Evolutionary conservation across 2,329 filamentous ascomycete species (phyloP), one percentile per base, ranked within the genome.

Genomic region (Clarireedia homoeocarpa): DNA sequence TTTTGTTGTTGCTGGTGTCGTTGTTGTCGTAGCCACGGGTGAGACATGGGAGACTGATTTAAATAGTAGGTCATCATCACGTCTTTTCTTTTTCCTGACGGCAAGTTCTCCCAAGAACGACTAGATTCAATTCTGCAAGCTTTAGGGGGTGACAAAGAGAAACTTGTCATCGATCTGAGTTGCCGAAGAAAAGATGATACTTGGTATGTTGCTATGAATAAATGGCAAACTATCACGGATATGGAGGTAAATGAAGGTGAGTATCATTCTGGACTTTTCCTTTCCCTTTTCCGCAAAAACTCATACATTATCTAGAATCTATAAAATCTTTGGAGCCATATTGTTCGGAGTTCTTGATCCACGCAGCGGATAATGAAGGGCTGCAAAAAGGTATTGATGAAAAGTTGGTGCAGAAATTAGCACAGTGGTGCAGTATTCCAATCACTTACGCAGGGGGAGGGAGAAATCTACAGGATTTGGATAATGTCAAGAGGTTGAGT

Each of bases 121-220:
- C 78, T 99, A 6, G 78, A 90, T 63, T 80, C 84, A 30, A 85
- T 97, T 6, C 78, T 97, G 1, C 71, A 76, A 24, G 81, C 85
- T 1, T 79, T 99, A 5, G 86, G 78, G 26, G 84, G 85, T 53
- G 86, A 95, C 69, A 89, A 78, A 69, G 74, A 77, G 49, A 94
- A 89, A 72, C 82, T 99, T 49, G 92, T 99, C 63, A 91, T 99
- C 69, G 94, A 99, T 69, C 80, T 99, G 24, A 96, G 91, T 72
- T 99, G 94, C 70, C 84, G 94, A 51, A 79, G 85, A 57, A 85
- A 84, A 58, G 75, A 77, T 3, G 77, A 85, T 55, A 85, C 76
- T 40, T 99, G 94, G 94, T 91, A 88, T 66, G 94, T 99, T n/a
- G 92, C 94, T 55, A 99, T 95, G 86, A 89, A 99, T 72, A 95